Evolutionary conservation across 1,139 yeast genomes (phyloP), one percentile per base, ranked within the genome.

Genomic region (Hanseniaspora sp.): DNA sequence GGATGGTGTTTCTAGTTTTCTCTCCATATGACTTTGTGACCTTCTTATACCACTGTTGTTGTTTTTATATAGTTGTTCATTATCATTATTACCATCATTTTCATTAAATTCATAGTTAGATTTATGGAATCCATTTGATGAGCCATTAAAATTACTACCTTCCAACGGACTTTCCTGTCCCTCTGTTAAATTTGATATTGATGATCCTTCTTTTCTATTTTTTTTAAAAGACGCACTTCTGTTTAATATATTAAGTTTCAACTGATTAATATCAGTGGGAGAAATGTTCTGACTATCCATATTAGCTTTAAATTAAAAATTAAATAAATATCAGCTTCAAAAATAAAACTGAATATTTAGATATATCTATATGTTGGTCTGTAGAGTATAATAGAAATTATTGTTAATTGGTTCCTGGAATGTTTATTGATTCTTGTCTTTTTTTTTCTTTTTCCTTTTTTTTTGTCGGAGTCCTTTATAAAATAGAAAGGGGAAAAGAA

Each of bases 211-310:
- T 1, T 33, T n/a, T 17, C 45, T 7, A 15, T 51, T 51, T 37
- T 44, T 44, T 33, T 51, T 51, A 15, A 51, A 51, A n/a, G 54
- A 51, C 4, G 45, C 48, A 9, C 48, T 44, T 45, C 54, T 44
- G 23, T 33, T 51, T 9, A 42, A 34, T 30, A 51, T 38, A 17
- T 51, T 51, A 15, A 44, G 30, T 37, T 51, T 51, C 12, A 51
- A 37, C 35, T 51, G 45, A 8, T 33, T 33, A 12, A 51, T 44
- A 39, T 51, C 54, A 15, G 48, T 12, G 12, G 45, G n/a, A 8
- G 38, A 18, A 6, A 43, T 51, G 38, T 15, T 41, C 13, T 17
- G 33, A 37, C 13, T 40, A n/a, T 39, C 44, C 53, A 48, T 48
- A 18, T n/a, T 23, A 23, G 23, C 4, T 23, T 23, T 23, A 23